These are phyloP conservation scores for Trichoderma simmonsii DNA, from an alignment of 2,329 filamentous ascomycete species.

Conservation along the genomic window DNA sequence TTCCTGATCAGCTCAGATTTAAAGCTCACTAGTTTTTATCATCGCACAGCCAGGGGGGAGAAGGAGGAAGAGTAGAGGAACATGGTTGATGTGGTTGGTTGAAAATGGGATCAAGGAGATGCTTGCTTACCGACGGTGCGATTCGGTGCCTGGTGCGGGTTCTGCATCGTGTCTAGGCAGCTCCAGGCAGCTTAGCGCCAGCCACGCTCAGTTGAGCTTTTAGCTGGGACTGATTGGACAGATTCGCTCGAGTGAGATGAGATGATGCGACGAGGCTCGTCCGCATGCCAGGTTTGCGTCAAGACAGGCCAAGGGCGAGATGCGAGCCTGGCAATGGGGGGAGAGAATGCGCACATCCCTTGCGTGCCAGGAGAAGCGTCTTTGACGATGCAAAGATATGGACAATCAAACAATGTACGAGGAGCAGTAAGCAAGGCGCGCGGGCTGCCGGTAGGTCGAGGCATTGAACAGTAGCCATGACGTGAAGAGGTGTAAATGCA, in stretches of 20 bases:
- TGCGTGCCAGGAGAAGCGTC: conserved; percentile 13
- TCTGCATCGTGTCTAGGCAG: conserved; percentile 3
- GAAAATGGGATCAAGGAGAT: not conserved
- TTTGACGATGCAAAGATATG: not conserved
- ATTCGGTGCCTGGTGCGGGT: conserved; percentile 8
- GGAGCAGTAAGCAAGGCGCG: not conserved
- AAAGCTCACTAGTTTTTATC: conserved; percentile 38
- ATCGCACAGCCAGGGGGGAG: conserved; percentile 32
- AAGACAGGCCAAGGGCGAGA: conserved; percentile 14
- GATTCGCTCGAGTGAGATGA: not conserved
- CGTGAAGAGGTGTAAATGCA: not conserved
- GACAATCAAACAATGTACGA: not conserved
- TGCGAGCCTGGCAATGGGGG: not conserved
- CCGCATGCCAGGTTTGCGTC: conserved; percentile 2
- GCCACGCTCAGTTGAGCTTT: not conserved
- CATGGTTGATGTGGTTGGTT: not conserved
- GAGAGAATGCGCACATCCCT: conserved; percentile 15
- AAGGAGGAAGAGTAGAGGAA: no score
- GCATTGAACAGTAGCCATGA: not conserved
- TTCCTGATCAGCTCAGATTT: conserved; percentile 33
- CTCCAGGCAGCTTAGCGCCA: conserved; percentile 2
- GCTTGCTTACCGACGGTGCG: not conserved
- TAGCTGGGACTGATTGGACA: not conserved
- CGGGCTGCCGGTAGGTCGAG: not conserved
- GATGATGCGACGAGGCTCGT: not conserved